Percentiles rank a stretch among this genome's conserved stretches.
Evolutionary conservation across 164 flowering plant species (phyloP).

Genomic region (Kalanchoe fedtschenkoi): DNA sequence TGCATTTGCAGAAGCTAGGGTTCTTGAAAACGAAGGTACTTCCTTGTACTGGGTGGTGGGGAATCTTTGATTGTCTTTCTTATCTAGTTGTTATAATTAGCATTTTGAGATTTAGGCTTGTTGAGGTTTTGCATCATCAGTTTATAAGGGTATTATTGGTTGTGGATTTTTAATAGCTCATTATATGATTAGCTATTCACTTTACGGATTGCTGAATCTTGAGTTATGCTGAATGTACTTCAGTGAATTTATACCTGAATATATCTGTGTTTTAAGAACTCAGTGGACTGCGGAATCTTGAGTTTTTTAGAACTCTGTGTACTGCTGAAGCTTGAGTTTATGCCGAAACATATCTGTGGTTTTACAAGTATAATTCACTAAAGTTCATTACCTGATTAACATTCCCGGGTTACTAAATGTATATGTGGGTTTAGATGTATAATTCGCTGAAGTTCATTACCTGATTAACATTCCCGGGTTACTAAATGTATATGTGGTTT

Average conservation of each 20-base stretch:
- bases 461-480: too few species aligned
- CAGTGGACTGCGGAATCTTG: too few species aligned
- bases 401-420: too few species aligned
- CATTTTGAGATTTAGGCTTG: background rate
- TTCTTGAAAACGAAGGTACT: constrained; percentile 25
- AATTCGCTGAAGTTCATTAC: too few species aligned
- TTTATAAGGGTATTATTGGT: background rate
- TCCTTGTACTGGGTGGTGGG: background rate
- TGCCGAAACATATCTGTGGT: too few species aligned
- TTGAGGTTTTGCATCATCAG: background rate
- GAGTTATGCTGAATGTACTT: too few species aligned
- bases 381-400: too few species aligned
- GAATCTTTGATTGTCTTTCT: background rate
- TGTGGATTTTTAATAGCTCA: background rate
- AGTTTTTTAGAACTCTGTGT: too few species aligned
- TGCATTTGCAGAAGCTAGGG: constrained; percentile 25
- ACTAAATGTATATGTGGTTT: too few species aligned
- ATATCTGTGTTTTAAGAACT: background rate
- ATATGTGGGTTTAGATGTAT: too few species aligned
- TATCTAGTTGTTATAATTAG: background rate
- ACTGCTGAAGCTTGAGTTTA: too few species aligned
- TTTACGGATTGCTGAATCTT: background rate
- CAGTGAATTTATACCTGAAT: background rate
- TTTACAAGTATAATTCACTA: too few species aligned
- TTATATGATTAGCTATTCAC: background rate